phyloP scores from a whole-genome alignment of 2,329 filamentous ascomycete genomes.

The Emergomyces pasteurianus region DNA sequence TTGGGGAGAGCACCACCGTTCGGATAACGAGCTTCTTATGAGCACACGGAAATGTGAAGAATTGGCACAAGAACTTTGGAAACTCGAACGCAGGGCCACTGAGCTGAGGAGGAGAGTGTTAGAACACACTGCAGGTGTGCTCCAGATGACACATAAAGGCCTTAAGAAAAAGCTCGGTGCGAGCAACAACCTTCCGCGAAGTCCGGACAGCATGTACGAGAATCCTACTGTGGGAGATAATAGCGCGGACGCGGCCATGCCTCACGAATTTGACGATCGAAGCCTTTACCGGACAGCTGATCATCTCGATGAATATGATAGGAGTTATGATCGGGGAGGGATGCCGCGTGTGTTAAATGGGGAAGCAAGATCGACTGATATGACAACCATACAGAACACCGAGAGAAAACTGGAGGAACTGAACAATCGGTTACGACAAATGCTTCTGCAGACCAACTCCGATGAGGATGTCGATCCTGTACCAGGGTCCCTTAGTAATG shows the following conservation, averaged over 20 bases:
- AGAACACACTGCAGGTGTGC: constrained; percentile 81
- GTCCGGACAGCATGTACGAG: constrained; percentile 62
- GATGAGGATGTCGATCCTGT: constrained; percentile 26
- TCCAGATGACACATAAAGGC: constrained; percentile 78
- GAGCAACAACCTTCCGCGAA: constrained; percentile 42
- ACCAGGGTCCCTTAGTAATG: constrained; percentile 21
- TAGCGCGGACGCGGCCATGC: constrained; percentile 12
- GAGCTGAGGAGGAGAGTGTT: constrained; percentile 64
- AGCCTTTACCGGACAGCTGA: constrained; percentile 62
- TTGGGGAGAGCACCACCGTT: constrained; percentile 17
- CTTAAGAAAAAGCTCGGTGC: constrained; percentile 47
- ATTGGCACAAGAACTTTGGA: constrained; percentile 66
- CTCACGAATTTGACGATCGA: constrained; percentile 62
- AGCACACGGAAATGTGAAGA: constrained; percentile 78
- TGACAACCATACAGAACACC: constrained; percentile 47
- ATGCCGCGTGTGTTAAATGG: neutral
- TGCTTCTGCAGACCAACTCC: constrained; percentile 43
- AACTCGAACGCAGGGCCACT: constrained; percentile 64
- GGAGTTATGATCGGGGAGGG: constrained; percentile 15
- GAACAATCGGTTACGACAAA: constrained; percentile 53
- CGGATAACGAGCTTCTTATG: constrained; percentile 58
- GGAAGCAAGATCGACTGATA: constrained; percentile 12
- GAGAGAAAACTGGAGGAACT: constrained; percentile 56
- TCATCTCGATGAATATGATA: constrained; percentile 42
- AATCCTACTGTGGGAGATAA: constrained; percentile 19